These are phyloP conservation scores for Wickerhamomyces sydowiorum DNA, from an alignment of 805 yeast species.

Conservation along the genomic window DNA sequence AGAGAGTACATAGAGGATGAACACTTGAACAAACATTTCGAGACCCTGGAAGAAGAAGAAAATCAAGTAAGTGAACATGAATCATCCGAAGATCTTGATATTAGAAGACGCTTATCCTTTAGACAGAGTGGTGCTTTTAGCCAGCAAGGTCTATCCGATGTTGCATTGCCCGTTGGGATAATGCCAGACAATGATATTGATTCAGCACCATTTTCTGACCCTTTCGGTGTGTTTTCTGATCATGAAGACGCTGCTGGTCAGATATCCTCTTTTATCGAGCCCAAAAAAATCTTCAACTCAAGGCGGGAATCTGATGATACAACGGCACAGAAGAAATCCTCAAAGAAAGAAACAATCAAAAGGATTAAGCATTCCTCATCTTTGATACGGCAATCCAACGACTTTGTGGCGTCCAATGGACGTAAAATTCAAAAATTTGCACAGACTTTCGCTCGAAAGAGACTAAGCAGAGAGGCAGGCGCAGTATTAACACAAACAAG, in stretches of 20 bases:
- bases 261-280: too few relatives aligned
- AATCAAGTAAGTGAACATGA: background rate
- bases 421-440: constrained; percentile 1
- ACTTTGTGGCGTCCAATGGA: background rate
- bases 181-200: constrained; percentile 10
- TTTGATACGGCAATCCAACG: background rate
- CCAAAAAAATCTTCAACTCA: too few relatives aligned
- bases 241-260: too few relatives aligned
- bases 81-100: background rate
- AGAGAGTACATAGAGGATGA: background rate
- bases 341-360: background rate
- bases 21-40: background rate
- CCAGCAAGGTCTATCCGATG: constrained; percentile 11
- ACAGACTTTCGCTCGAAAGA: constrained; percentile 7
- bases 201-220: background rate
- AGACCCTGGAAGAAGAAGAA: background rate
- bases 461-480: constrained; percentile 15
- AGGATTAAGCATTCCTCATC: too few relatives aligned
- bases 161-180: constrained; percentile 22
- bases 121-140: background rate
- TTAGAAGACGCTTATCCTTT: background rate
- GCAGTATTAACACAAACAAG: constrained; percentile 20
- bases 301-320: background rate
- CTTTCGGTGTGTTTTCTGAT: background rate
- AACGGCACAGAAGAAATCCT: background rate